Evolutionary conservation across 768 basidiomycete genomes (phyloP).

Genomic region (Serendipita vermifera): DNA sequence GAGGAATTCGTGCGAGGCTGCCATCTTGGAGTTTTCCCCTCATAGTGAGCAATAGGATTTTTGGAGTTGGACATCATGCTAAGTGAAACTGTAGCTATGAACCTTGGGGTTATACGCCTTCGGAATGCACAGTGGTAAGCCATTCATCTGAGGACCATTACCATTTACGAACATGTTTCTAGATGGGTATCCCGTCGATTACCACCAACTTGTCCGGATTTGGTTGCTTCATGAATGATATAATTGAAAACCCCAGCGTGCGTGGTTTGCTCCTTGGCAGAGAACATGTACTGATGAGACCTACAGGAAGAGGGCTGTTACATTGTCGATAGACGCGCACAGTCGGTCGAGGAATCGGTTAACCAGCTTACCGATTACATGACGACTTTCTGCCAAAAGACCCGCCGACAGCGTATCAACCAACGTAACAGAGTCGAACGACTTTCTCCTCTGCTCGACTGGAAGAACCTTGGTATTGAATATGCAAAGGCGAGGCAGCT

Average conservation of each 20-base stretch:
- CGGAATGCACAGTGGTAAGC: conserved; percentile 93
- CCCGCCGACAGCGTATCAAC: conserved; percentile 94
- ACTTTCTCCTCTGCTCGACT: conserved; percentile 83
- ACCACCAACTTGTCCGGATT: conserved; percentile 98
- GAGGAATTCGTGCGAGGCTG: conserved; percentile 98
- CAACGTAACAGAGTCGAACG: conserved; percentile 97
- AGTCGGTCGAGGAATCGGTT: conserved; percentile 85
- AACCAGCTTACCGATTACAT: conserved; percentile 65
- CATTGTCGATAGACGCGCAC: conserved; percentile 83
- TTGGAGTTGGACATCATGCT: too few species aligned
- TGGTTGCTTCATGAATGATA: conserved; percentile 96
- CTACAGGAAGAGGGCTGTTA: conserved; percentile 83
- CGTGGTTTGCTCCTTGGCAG: too few species aligned
- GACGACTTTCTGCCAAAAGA: conserved; percentile 64
- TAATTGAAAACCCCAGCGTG: conserved; percentile 76
- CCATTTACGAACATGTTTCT: conserved; percentile 1
- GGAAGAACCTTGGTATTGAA: conserved; percentile 96
- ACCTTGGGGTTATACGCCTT: conserved; percentile 94
- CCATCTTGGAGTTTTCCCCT: conserved; percentile 96
- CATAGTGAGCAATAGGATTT: too few species aligned
- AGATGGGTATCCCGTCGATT: conserved; percentile 97
- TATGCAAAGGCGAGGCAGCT: conserved; percentile 92
- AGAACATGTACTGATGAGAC: conserved; percentile 11
- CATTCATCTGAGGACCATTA: background rate
- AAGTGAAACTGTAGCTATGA: conserved; percentile 49